Evolutionary conservation across 2,329 filamentous ascomycete species (phyloP), one percentile per base, ranked within the genome.

Genomic region (Phialophora macrospora): DNA sequence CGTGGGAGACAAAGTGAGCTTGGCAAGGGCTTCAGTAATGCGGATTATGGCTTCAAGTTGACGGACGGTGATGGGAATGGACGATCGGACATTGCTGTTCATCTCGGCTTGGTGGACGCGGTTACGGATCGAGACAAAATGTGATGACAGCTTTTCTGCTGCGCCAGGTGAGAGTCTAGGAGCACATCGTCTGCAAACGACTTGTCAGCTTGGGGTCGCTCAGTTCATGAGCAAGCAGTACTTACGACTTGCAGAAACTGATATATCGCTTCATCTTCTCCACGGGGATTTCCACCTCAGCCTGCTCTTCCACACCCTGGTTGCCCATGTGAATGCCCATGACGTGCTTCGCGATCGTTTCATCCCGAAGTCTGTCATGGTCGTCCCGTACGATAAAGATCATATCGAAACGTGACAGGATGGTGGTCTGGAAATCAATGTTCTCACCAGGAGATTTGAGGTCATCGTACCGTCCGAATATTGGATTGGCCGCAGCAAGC

Each of bases 301-400:
- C 83, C 68, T 91, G 87, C 73, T 97, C 93, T 73, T 96, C 92
- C 0, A 90, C 81, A 48, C 91, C 90, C 60, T 90, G 88, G 14
- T 91, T 91, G 65, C 93, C 92, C 91, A 97, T 98, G 74, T 98
- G 94, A 70, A 99, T 93, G 54, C 90, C 88, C 88, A 99, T 97
- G 75, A 99, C 94, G 85, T 99, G 95, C 75, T 90, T 94, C 12
- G 95, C 95, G 74, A 99, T 98, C 3, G 85, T 89, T 81, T 97
- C 92, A 75, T 99, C 95, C 74, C 94, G 91, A 64, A 87, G 89
- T 52, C 92, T 87, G 68, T 94, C 92, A 77, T 99, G 95, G 68
- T 96, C 93, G 77, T 99, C 95, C 72, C 91, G 92, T 68, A 99
- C 94, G 71, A 99, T 97, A 82, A 98, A 99, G 71, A 99, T 98